phyloP scores from a whole-genome alignment of 73 alveolate species.

The Paramecium sonneborni region DNA sequence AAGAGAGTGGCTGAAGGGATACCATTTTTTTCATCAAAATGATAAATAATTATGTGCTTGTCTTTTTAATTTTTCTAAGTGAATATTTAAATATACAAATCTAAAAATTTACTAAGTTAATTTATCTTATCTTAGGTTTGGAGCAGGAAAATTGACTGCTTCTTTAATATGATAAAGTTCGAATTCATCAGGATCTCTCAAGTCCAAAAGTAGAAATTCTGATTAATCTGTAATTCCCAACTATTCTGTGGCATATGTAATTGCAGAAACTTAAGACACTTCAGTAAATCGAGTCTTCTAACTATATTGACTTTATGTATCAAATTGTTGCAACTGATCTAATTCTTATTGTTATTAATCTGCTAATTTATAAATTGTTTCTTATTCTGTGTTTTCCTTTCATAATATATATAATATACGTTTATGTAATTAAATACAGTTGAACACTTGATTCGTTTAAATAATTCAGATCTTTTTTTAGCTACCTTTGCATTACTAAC shows the following conservation, averaged over 20 bases:
- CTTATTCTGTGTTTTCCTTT: conserved; percentile 55
- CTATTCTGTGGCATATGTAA: conserved; percentile 85
- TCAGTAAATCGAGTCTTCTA: conserved; percentile 66
- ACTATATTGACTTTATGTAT: conserved; percentile 53
- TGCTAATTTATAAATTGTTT: conserved; percentile 72
- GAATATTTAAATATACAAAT: conserved; percentile 53
- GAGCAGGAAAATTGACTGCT: conserved; percentile 83
- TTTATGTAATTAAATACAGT: conserved; percentile 80
- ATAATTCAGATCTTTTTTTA: conserved; percentile 84
- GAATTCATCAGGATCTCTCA: conserved; percentile 88
- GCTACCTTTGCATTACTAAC: conserved; percentile 81
- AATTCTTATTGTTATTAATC: not conserved
- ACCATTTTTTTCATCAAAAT: conserved; percentile 87
- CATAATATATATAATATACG: conserved; percentile 60
- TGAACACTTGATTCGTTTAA: conserved; percentile 82
- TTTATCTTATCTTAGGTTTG: conserved; percentile 86
- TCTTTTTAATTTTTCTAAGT: conserved; percentile 81
- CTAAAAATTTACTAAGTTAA: conserved; percentile 79
- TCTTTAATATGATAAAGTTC: conserved; percentile 81
- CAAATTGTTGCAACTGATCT: conserved; percentile 16
- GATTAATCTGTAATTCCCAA: conserved; percentile 81
- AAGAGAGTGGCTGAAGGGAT: conserved; percentile 76
- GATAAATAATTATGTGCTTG: conserved; percentile 84
- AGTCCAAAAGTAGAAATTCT: conserved; percentile 80
- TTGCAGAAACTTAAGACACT: conserved; percentile 75